These are phyloP conservation scores for Anethum foeniculum DNA, from an alignment of 140 eudicot species.

Conservation along the genomic window DNA sequence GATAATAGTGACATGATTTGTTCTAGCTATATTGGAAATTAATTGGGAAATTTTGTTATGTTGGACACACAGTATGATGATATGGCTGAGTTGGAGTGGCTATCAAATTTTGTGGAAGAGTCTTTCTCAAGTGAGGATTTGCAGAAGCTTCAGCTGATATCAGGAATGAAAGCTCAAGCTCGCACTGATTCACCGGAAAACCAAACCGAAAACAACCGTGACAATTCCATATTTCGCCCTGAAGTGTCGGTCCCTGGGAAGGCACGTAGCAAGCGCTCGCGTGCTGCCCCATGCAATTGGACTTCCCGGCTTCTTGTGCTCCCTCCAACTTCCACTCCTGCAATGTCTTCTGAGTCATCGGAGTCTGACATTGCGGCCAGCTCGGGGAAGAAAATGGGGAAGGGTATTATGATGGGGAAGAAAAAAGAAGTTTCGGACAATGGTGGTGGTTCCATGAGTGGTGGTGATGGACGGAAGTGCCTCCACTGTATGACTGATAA, in stretches of 20 bases:
- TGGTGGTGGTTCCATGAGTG: slow-evolving; percentile 8
- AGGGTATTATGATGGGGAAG: slow-evolving; percentile 21
- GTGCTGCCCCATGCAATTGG: slow-evolving; percentile 81
- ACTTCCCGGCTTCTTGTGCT: slow-evolving; percentile 55
- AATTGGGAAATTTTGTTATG: not conserved
- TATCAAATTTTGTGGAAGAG: slow-evolving; percentile 80
- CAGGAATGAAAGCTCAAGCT: slow-evolving; percentile 38
- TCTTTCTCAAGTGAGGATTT: slow-evolving; percentile 82
- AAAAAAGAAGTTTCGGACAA: slow-evolving; percentile 40
- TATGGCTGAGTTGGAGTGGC: slow-evolving; percentile 94
- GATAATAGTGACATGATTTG: not conserved
- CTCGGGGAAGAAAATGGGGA: slow-evolving; percentile 32
- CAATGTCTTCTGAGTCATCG: slow-evolving; percentile 35
- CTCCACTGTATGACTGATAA: slow-evolving; percentile 91
- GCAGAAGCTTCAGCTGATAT: slow-evolving; percentile 54
- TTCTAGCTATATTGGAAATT: not conserved
- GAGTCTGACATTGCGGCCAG: slow-evolving; percentile 43
- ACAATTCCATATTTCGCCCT: slow-evolving; percentile 27
- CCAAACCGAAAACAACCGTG: slow-evolving; percentile 26
- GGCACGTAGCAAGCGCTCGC: slow-evolving; percentile 97
- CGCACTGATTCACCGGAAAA: slow-evolving; percentile 28
- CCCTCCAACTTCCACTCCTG: slow-evolving; percentile 25
- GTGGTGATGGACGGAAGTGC: slow-evolving; percentile 63
- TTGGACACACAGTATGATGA: slow-evolving; percentile 57
- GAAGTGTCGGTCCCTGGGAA: slow-evolving; percentile 74